Conservation (phyloP, 495 filamentous ascomycete genomes). For the Schizothecium vesticola region DNA sequence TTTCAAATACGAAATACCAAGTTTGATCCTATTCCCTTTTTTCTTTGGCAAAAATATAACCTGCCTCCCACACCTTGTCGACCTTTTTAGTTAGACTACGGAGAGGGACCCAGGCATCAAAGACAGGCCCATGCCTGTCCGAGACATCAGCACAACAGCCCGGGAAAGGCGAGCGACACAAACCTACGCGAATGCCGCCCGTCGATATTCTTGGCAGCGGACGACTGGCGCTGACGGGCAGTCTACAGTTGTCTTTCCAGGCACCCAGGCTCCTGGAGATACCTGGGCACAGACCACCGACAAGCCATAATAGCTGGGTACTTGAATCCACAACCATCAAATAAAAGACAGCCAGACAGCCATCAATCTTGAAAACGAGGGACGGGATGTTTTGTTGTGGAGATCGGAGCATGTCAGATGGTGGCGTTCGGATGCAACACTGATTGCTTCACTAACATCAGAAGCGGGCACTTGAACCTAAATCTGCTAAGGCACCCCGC, state of each 20-base stretch:
- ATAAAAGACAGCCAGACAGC: neutral
- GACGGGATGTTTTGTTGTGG: neutral
- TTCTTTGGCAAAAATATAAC: neutral
- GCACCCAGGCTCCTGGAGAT: neutral
- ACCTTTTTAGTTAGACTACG: neutral
- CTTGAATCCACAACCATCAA: neutral
- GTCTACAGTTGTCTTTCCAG: neutral
- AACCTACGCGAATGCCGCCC: neutral
- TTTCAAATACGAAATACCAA: too few relatives aligned
- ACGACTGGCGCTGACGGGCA: neutral
- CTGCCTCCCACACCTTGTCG: neutral
- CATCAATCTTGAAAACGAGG: neutral
- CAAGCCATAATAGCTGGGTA: neutral
- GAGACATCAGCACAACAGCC: neutral
- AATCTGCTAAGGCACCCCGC: neutral
- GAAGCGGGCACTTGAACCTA: neutral
- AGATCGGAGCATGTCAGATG: neutral
- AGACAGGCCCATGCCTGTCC: neutral
- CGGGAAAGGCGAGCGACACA: neutral
- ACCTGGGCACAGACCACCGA: too few relatives aligned
- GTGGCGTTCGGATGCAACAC: neutral
- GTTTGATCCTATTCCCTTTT: neutral
- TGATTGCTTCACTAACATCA: neutral
- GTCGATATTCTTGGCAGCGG: neutral
- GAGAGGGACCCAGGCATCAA: neutral